phyloP scores from a whole-genome alignment of 345 rosid species.

The Pelargonium nanum region DNA sequence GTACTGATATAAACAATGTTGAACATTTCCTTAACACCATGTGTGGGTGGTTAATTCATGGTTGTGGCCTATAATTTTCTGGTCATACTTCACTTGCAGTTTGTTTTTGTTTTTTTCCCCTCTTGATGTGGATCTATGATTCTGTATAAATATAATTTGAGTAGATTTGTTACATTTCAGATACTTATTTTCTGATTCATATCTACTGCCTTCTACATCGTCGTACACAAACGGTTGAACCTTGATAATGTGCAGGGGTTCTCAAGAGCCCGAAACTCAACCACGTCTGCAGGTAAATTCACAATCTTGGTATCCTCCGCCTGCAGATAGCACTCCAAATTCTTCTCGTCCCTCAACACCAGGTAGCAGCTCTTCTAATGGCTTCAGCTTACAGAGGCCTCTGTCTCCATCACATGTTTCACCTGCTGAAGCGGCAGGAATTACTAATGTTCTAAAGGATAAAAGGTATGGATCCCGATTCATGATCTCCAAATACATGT shows the following conservation, averaged over 20 bases:
- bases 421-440: constrained; percentile 67
- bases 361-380: constrained; percentile 24
- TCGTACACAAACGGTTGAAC: neutral
- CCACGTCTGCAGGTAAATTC: constrained; percentile 42
- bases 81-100: neutral
- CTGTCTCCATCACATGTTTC: constrained; percentile 53
- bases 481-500: neutral
- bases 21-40: neutral
- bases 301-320: constrained; percentile 78
- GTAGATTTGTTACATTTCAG: neutral
- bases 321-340: too few species aligned
- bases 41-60: neutral
- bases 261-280: constrained; percentile 61
- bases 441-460: constrained; percentile 52
- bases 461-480: constrained; percentile 36
- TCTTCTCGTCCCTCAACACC: constrained; percentile 51
- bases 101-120: neutral
- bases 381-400: constrained; percentile 19
- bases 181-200: neutral
- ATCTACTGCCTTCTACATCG: neutral
- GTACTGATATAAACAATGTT: too few species aligned
- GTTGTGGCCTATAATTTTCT: neutral
- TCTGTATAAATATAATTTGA: neutral
- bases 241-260: constrained; percentile 34
- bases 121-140: neutral